Conservation (phyloP, 2,329 filamentous ascomycete genomes). For the Fusarium foetens region DNA sequence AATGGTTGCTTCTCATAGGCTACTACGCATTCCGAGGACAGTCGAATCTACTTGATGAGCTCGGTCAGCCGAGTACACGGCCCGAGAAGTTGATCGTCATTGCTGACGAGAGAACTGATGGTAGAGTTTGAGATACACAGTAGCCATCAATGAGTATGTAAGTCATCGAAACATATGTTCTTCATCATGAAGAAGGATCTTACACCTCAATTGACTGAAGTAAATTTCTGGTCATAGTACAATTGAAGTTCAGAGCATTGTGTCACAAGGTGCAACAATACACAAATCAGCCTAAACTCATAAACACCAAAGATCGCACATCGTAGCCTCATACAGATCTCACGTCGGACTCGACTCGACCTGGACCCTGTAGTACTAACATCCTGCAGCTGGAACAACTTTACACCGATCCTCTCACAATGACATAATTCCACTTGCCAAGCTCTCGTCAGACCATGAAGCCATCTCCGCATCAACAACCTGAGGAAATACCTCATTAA, state of each 20-base stretch:
- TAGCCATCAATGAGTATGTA: background rate
- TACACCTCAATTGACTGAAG: fast-evolving
- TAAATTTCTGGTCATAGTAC: fast-evolving
- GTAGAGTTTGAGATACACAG: background rate
- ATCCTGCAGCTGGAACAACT: constrained; percentile 33
- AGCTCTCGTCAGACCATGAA: constrained; percentile 16
- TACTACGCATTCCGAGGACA: fast-evolving
- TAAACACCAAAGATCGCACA: background rate
- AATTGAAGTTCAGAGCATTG: background rate
- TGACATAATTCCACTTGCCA: constrained; percentile 35
- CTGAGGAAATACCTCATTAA: background rate
- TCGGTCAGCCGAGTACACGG: background rate
- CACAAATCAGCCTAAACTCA: background rate
- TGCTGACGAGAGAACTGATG: background rate
- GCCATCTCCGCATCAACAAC: constrained; percentile 20
- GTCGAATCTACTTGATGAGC: background rate
- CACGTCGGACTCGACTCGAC: background rate
- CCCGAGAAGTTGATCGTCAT: background rate
- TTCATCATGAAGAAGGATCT: too few relatives aligned
- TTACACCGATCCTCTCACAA: constrained; percentile 30
- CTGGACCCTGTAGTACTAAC: background rate
- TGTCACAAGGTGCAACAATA: background rate
- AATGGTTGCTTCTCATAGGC: background rate
- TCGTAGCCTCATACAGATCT: background rate
- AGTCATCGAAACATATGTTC: too few relatives aligned